Conservation (phyloP, 176 grass and related monocot species). For the Raddia guianensis region DNA sequence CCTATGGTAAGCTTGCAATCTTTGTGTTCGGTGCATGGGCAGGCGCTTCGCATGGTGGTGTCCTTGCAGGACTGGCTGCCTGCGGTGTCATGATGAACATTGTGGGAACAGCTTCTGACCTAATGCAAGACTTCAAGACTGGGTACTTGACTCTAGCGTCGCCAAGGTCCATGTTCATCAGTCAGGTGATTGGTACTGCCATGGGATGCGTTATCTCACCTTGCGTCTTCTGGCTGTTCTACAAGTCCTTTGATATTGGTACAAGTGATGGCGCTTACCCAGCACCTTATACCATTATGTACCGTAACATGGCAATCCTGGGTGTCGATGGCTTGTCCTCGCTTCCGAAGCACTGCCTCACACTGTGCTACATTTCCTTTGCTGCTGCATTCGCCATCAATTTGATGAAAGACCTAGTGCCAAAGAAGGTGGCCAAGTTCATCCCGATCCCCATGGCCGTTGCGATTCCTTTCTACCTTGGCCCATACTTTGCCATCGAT, state of each 20-base stretch:
- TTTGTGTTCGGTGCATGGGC: constrained; percentile 68
- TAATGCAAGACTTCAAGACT: constrained; percentile 93
- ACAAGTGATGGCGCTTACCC: constrained; percentile 42
- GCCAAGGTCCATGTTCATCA: constrained; percentile 15
- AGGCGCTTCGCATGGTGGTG: constrained; percentile 60
- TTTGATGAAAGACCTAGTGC: constrained; percentile 42
- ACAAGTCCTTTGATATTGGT: constrained; percentile 60
- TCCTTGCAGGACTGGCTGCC: constrained; percentile 60
- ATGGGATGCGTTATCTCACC: constrained; percentile 63
- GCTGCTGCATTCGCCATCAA: constrained; percentile 42
- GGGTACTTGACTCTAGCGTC: constrained; percentile 79
- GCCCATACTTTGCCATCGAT: constrained; percentile 57
- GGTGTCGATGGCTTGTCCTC: constrained; percentile 49
- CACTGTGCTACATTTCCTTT: constrained; percentile 53
- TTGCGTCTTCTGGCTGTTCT: constrained; percentile 68
- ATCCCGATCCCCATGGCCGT: constrained; percentile 62
- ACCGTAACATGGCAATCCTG: constrained; percentile 67
- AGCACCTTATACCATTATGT: constrained; percentile 57
- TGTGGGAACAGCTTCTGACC: constrained; percentile 62
- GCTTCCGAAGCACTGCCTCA: constrained; percentile 52
- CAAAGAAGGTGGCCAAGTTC: constrained; percentile 42
- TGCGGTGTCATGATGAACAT: constrained; percentile 90
- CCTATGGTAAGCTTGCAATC: constrained; percentile 74
- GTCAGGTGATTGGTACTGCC: constrained; percentile 66
- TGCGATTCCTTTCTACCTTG: constrained; percentile 69